Base-by-base conservation (phyloP, 352 stramenopile genomes). In the Phytopythium oedochilum region DNA sequence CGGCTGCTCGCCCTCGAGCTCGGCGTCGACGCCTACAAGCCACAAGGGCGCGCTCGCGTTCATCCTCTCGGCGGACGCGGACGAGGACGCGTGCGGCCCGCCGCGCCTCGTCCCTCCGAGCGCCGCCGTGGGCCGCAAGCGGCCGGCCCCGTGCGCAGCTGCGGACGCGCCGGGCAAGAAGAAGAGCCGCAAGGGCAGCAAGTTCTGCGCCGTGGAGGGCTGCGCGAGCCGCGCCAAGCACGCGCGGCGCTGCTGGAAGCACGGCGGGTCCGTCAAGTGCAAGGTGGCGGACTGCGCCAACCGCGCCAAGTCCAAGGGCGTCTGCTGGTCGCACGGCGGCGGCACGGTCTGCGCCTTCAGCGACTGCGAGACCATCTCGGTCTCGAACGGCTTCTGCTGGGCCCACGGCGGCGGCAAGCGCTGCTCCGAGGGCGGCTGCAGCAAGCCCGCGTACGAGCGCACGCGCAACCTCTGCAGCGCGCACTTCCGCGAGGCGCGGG, bases 201-300 rank as follows among this genome's bases (percentile, higher is more conserved):
- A 85, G 61, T 80, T 71, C 35, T 86, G 75, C 52, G 58, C 66
- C 10, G 63, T 81, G 31, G 63, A 82, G 43, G 69, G 66, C 31
- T 81, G 69, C 57, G 66, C 53, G 9, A 73, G 68, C 42, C 60
- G 71, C 32, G 69, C 66, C 48, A 86, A 86, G 38, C 72, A 83
- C 47, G 71, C 70, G 32, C 73, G 73, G 39, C 70, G 66, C 42
- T 86, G 75, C 68, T 86, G 75, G 75, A 74, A 75, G 28, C 75
- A 86, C 53, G 75, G 75, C 40, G 75, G 75, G 22, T 83, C 61
- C 42, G 69, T 83, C 40, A 67, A 68, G 29, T 89, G 78, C 63
- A 86, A 78, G 43, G 59, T 81, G 22, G 8, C 62, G 3, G 74
- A 81, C n/a, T 90, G 80, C 61, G 71, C 61, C 44, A 88, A 88